These are phyloP conservation scores for Arabidopsis suecica DNA, from an alignment of 345 rosid genomes.

Conservation along the genomic window DNA sequence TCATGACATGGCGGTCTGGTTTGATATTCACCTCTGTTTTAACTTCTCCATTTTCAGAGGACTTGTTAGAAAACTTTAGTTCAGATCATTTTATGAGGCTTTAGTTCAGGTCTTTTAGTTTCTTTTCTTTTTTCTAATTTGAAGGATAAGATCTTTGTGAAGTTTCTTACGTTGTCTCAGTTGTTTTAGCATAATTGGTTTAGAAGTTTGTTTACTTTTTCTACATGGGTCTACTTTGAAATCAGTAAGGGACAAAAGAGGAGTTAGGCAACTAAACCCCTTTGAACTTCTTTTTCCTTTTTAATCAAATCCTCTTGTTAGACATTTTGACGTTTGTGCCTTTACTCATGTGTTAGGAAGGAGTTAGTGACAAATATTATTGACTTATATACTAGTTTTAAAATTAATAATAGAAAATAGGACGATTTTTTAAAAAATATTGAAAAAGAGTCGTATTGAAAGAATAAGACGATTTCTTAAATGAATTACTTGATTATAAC, in stretches of 20 bases:
- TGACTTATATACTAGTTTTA: background rate
- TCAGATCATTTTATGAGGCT: background rate
- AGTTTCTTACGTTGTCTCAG: background rate
- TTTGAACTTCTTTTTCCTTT: background rate
- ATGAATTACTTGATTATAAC: slow-evolving; percentile 1
- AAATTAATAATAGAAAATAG: background rate
- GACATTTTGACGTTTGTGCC: slow-evolving; percentile 9
- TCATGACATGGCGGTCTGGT: background rate
- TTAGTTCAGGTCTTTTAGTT: background rate
- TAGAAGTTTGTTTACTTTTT: background rate
- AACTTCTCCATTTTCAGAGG: background rate
- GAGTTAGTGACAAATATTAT: slow-evolving; percentile 34
- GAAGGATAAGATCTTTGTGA: background rate
- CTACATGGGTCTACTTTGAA: background rate
- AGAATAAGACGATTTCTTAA: background rate
- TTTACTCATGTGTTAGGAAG: slow-evolving; percentile 34
- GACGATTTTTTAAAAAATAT: background rate
- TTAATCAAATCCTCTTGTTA: background rate
- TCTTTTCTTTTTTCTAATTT: background rate
- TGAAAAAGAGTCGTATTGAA: no score
- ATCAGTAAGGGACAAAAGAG: slow-evolving; percentile 26
- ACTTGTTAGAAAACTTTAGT: background rate
- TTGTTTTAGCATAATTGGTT: background rate
- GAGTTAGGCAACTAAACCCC: slow-evolving; percentile 42
- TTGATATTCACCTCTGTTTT: background rate